phyloP scores from a whole-genome alignment of 805 yeast genomes.

The Myxozyma mucilagina region DNA sequence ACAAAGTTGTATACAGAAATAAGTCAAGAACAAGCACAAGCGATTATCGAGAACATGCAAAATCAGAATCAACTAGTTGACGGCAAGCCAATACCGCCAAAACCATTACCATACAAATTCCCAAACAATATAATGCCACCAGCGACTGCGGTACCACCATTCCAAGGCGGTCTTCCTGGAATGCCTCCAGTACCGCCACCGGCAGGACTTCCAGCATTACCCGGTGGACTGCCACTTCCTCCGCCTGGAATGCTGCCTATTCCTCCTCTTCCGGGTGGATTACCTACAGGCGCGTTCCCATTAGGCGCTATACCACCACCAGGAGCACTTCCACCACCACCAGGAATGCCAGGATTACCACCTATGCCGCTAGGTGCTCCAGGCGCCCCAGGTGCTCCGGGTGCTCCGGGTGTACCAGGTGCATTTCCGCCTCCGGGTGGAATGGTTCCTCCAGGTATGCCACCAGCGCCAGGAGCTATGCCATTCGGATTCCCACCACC shows the following conservation, averaged over 20 bases:
- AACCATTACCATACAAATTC: conserved; percentile 24
- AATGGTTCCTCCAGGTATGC: neutral
- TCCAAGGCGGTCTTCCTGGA: conserved; percentile 1
- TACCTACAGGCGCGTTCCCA: neutral
- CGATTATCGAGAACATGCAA: conserved; percentile 26
- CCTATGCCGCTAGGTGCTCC: conserved; percentile 3
- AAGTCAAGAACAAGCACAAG: conserved; percentile 32
- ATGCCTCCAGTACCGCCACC: conserved; percentile 11
- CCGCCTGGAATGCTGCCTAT: conserved; percentile 22
- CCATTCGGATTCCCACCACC: conserved; percentile 7
- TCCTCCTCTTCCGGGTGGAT: conserved; percentile 11
- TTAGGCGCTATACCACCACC: conserved; percentile 8
- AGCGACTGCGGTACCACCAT: neutral
- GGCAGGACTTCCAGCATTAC: conserved; percentile 11
- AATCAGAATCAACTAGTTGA: conserved; percentile 11
- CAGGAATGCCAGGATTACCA: conserved; percentile 12
- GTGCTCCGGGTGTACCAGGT: conserved; percentile 6
- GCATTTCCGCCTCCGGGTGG: no score
- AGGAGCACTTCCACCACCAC: neutral
- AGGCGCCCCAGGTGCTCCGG: neutral
- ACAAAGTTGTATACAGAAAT: conserved; percentile 24
- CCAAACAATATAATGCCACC: conserved; percentile 11
- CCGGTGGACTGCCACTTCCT: conserved; percentile 11
- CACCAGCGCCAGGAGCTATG: conserved; percentile 2
- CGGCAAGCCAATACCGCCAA: conserved; percentile 10